Conservation (phyloP, 139 green algal species). For the Asterochloris sp. region DNA sequence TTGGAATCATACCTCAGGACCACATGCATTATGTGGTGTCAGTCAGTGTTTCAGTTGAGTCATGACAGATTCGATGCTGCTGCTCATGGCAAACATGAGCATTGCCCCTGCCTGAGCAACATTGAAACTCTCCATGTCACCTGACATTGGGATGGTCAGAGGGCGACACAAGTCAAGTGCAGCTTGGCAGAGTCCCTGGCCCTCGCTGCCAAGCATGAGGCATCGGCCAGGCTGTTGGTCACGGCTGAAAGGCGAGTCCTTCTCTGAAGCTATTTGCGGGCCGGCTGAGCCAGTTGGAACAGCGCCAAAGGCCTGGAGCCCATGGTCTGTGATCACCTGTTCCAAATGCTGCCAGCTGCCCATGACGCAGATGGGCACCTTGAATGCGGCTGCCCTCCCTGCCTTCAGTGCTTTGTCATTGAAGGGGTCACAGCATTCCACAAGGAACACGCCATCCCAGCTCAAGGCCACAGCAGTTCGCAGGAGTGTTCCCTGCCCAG, state of each 20-base stretch:
- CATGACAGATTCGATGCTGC: background rate
- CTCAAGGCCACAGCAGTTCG: conserved; percentile 72
- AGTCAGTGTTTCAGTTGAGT: conserved; percentile 7
- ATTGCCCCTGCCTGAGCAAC: conserved; percentile 68
- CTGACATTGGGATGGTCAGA: conserved; percentile 67
- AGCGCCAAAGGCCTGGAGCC: conserved; percentile 48
- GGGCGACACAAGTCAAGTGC: conserved; percentile 30
- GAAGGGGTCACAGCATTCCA: conserved; percentile 75
- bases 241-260: background rate
- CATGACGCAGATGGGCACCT: conserved; percentile 28
- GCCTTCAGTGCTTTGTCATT: conserved; percentile 68
- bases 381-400: conserved; percentile 41
- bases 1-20: too few relatives aligned
- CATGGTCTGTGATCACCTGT: conserved; percentile 8
- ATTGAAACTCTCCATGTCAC: conserved; percentile 78
- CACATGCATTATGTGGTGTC: background rate
- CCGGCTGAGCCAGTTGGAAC: conserved; percentile 22
- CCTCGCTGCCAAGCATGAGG: conserved; percentile 78
- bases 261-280: background rate
- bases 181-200: conserved; percentile 58
- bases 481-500: conserved; percentile 58
- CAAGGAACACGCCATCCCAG: conserved; percentile 68
- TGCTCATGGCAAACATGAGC: conserved; percentile 45
- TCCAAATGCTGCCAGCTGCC: conserved; percentile 33
- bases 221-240: conserved; percentile 15